Evolutionary conservation across 495 filamentous ascomycete species (phyloP).

Genomic region (Thermothielavioides terrestris): DNA sequence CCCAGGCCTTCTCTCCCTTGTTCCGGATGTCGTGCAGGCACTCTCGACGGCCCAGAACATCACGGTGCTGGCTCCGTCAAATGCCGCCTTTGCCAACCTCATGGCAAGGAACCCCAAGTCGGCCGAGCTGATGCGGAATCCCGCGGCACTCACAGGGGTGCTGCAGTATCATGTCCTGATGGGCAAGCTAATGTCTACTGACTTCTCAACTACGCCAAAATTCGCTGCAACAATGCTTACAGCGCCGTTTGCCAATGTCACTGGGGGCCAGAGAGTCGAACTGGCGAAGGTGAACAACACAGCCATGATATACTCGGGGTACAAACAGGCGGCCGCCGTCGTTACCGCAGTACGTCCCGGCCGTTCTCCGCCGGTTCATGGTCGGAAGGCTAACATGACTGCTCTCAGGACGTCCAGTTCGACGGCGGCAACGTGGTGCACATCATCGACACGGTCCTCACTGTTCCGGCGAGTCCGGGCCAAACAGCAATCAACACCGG

Average conservation of each 20-base stretch:
- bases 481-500: conserved; percentile 17
- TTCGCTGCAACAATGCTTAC: conserved; percentile 46
- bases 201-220: conserved; percentile 31
- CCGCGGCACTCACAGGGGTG: conserved; percentile 32
- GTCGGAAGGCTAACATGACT: not conserved
- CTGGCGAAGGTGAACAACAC: conserved; percentile 14
- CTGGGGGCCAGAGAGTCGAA: conserved; percentile 30
- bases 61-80: conserved; percentile 56
- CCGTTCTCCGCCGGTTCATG: not conserved
- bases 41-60: conserved; percentile 32
- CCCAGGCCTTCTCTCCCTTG: conserved; percentile 12
- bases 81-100: conserved; percentile 46
- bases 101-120: conserved; percentile 26
- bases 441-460: conserved; percentile 52
- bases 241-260: conserved; percentile 37
- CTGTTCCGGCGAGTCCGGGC: conserved; percentile 36
- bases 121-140: conserved; percentile 27
- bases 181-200: conserved; percentile 34
- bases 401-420: conserved; percentile 16
- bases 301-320: conserved; percentile 17
- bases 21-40: conserved; percentile 15
- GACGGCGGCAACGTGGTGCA: conserved; percentile 55
- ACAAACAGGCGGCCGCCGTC: conserved; percentile 16
- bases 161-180: conserved; percentile 53
- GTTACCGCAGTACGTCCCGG: conserved; percentile 11